Evolutionary conservation across 2,329 filamentous ascomycete species (phyloP).

Genomic region (Fulvia fulva): DNA sequence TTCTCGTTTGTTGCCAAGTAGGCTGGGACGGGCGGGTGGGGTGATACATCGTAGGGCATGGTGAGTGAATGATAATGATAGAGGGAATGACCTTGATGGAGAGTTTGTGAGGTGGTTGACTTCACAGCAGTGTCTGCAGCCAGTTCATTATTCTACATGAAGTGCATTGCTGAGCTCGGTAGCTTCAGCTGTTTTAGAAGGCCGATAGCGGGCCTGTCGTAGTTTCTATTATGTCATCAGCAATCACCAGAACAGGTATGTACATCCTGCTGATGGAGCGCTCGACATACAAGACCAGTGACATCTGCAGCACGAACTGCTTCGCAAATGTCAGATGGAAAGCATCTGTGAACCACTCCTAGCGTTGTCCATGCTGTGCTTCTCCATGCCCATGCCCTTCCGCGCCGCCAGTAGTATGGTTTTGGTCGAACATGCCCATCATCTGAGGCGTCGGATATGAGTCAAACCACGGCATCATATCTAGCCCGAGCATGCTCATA

Average conservation of each 20-base stretch:
- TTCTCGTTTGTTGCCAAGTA: constrained; percentile 29
- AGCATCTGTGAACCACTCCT: neutral
- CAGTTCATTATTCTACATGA: too few species aligned
- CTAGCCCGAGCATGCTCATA: constrained; percentile 63
- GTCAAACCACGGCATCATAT: constrained; percentile 72
- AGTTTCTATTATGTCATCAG: constrained; percentile 8
- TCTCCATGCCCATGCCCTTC: constrained; percentile 4
- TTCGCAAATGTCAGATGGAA: neutral
- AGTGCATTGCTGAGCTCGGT: neutral
- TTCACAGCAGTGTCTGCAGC: too few species aligned
- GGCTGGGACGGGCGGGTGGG: constrained; percentile 28
- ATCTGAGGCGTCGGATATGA: constrained; percentile 54
- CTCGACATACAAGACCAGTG: neutral
- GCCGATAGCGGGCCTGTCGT: constrained; percentile 5
- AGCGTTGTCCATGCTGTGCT: constrained; percentile 3
- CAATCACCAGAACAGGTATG: neutral
- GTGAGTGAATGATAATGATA: constrained; percentile 2
- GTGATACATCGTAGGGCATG: constrained; percentile 3
- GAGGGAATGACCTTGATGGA: neutral
- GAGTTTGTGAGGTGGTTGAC: neutral
- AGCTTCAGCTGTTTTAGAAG: neutral
- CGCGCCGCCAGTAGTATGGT: constrained; percentile 6
- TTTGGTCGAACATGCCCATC: constrained; percentile 23
- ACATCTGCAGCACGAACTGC: too few species aligned
- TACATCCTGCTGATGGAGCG: neutral